Evolutionary conservation across 306 rosid genomes (phyloP).

Genomic region (Hippophae rhamnoides): DNA sequence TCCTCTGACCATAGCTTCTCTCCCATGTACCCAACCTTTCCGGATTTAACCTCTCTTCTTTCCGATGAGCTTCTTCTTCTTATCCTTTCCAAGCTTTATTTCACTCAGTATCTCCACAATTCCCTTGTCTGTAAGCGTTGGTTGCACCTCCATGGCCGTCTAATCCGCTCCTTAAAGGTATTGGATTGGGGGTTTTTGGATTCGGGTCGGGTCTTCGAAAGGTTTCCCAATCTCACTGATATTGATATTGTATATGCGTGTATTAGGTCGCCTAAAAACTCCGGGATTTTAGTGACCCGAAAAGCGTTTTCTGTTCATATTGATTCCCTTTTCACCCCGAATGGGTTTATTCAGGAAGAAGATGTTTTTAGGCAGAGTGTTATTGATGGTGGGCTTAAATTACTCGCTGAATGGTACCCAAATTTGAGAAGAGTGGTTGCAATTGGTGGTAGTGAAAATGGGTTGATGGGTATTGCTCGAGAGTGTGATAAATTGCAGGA

Average conservation of each 20-base stretch:
- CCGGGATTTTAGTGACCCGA: slow-evolving; percentile 43
- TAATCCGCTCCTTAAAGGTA: slow-evolving; percentile 42
- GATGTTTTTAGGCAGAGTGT: slow-evolving; percentile 38
- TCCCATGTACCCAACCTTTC: slow-evolving; percentile 7
- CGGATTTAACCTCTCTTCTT: slow-evolving; percentile 15
- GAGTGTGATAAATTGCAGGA: slow-evolving; percentile 74
- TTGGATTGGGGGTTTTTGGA: slow-evolving; percentile 70
- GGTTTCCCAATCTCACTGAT: slow-evolving; percentile 72
- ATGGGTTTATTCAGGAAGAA: slow-evolving; percentile 39
- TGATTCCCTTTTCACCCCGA: slow-evolving; percentile 36
- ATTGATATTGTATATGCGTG: slow-evolving; percentile 45
- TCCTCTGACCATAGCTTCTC: slow-evolving; percentile 15
- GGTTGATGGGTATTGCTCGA: slow-evolving; percentile 52
- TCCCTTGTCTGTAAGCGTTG: slow-evolving; percentile 87
- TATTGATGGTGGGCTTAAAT: slow-evolving; percentile 47
- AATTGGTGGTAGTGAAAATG: slow-evolving; percentile 63
- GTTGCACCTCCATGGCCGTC: slow-evolving; percentile 72
- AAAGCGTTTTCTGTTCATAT: slow-evolving; percentile 38
- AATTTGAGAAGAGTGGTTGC: slow-evolving; percentile 44
- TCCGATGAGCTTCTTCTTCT: slow-evolving; percentile 61
- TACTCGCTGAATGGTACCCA: slow-evolving; percentile 47
- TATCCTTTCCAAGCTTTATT: slow-evolving; percentile 34
- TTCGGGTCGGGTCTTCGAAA: slow-evolving; percentile 60
- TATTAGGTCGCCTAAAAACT: slow-evolving; percentile 37
- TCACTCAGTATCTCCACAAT: slow-evolving; percentile 35